A percentile compares a stretch with the other conserved stretches of the same genome.
Conservation (phyloP, 140 eudicot species). For the Oenanthe javanica region DNA sequence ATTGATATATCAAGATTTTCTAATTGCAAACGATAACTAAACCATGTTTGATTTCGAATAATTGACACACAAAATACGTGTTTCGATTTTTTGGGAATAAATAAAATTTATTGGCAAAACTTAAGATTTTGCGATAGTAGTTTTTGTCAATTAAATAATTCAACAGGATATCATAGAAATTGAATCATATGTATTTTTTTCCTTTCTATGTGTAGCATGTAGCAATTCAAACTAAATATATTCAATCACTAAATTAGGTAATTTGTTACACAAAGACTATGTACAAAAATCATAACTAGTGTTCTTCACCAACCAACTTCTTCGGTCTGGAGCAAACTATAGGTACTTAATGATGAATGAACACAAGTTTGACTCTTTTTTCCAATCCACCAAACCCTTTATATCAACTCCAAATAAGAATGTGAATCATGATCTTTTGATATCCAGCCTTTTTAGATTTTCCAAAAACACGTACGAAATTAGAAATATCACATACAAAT, state of each 20-base stretch:
- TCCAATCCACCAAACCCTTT: background rate
- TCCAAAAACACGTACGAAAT: background rate
- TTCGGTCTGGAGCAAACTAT: background rate
- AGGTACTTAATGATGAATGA: background rate
- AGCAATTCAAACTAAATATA: background rate
- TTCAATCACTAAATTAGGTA: background rate
- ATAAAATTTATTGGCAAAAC: too few species aligned
- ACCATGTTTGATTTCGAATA: background rate
- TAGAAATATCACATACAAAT: too few species aligned
- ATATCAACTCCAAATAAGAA: background rate
- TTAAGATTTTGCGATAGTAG: too few species aligned
- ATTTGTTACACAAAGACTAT: background rate
- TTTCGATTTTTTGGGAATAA: too few species aligned
- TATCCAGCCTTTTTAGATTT: background rate
- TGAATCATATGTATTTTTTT: background rate
- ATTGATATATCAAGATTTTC: background rate
- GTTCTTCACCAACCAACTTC: constrained; percentile 3
- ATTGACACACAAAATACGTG: background rate
- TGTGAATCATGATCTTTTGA: background rate
- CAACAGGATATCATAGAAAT: background rate
- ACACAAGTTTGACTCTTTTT: background rate
- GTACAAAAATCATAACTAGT: background rate
- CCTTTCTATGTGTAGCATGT: too few species aligned
- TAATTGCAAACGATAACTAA: background rate
- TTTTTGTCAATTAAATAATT: too few species aligned